A percentile compares a stretch with the other conserved stretches of the same genome.
These are phyloP conservation scores for Puccinia horiana DNA, from an alignment of 1,284 basidiomycete genomes.

Conservation along the genomic window DNA sequence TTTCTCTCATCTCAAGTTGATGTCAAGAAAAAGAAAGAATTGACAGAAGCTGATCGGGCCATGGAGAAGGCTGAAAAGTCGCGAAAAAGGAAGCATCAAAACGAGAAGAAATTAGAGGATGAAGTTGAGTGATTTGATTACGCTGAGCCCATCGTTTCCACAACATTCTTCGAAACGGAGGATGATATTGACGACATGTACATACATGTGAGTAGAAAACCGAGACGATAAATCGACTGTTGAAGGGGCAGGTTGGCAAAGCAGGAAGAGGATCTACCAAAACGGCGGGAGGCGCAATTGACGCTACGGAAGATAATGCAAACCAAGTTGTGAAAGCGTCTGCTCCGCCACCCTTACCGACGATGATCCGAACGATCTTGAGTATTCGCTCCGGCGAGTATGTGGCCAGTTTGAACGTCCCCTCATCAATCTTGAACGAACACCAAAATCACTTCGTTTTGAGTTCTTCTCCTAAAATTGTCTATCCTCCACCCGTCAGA, in stretches of 20 bases:
- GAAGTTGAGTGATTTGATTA: slow-evolving; percentile 30
- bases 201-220: slow-evolving; percentile 35
- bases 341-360: background rate
- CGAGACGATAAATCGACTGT: slow-evolving; percentile 46
- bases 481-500: slow-evolving; percentile 33
- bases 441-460: slow-evolving; percentile 13
- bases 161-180: background rate
- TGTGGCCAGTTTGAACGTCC: slow-evolving; percentile 30
- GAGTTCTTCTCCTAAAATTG: background rate
- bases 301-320: background rate
- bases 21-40: slow-evolving; percentile 46
- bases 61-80: slow-evolving; percentile 50
- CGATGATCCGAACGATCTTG: slow-evolving; percentile 26
- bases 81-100: slow-evolving; percentile 49
- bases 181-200: background rate
- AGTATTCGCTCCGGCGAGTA: slow-evolving; percentile 44
- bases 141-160: background rate
- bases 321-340: slow-evolving; percentile 5
- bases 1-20: slow-evolving; percentile 30
- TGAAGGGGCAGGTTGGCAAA: slow-evolving; percentile 49
- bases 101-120: slow-evolving; percentile 48
- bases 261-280: slow-evolving; percentile 20
- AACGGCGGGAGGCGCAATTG: background rate
- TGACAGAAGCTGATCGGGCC: slow-evolving; percentile 49
- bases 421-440: slow-evolving; percentile 18